Conservation (phyloP, 2,329 filamentous ascomycete genomes). For the Epichloe uncinata region DNA sequence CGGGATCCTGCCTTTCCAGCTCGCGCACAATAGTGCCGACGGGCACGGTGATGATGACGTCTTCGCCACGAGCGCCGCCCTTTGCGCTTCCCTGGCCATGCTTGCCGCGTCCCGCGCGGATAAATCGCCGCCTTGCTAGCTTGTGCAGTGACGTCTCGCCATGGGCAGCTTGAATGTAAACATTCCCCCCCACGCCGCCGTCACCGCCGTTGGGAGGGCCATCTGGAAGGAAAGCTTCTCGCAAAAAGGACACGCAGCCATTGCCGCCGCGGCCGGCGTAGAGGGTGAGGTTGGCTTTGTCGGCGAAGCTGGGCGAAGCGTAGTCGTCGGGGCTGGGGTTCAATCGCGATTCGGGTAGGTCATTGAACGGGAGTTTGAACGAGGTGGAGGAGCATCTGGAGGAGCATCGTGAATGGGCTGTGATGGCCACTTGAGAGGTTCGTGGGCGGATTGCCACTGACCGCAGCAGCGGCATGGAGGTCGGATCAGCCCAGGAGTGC, state of each 20-base stretch:
- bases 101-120: constrained; percentile 63
- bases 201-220: constrained; percentile 93
- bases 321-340: constrained; percentile 80
- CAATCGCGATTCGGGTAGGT: constrained; percentile 43
- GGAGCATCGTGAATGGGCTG: not conserved
- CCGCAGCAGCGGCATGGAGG: constrained; percentile 5
- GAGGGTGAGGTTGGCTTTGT: constrained; percentile 67
- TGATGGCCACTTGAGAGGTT: not conserved
- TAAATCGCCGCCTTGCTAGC: constrained; percentile 60
- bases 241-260: constrained; percentile 87
- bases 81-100: constrained; percentile 63
- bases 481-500: not conserved
- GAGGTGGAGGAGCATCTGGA: constrained; percentile 6
- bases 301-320: constrained; percentile 68
- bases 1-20: constrained; percentile 63
- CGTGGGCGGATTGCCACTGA: constrained; percentile 3
- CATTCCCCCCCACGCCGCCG: constrained; percentile 88
- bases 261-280: constrained; percentile 73
- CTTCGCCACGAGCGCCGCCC: constrained; percentile 69
- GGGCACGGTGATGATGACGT: constrained; percentile 79
- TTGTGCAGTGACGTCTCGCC: constrained; percentile 92
- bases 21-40: constrained; percentile 87
- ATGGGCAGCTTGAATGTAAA: constrained; percentile 87
- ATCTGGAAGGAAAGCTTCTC: constrained; percentile 78
- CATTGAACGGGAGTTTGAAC: constrained; percentile 19